Base-by-base conservation (phyloP, 305 asterid species). In the Solanum aculeatissimum region DNA sequence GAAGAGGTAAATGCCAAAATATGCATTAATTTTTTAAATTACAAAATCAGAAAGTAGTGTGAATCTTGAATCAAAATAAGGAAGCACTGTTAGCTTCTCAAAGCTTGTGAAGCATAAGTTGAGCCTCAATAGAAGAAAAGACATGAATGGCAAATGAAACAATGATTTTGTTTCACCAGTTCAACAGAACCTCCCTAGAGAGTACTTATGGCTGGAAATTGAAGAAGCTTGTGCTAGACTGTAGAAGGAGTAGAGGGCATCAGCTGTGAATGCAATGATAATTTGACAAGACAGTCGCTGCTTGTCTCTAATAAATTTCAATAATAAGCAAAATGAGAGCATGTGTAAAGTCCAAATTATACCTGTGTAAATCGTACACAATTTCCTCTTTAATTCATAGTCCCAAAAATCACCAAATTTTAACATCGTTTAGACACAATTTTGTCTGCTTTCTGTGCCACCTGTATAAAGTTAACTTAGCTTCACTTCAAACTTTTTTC, bases 1-100 rank as follows among this genome's bases (percentile, higher is more conserved):
- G 99, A 25, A 89, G 89, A 93, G 98, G 98, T 96, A 89, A 74
- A 70, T 32, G 11, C 53, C 29, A 29, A 77, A 77, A 77, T 16
- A 77, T 51, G 38, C 38, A 62, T 8, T n/a, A 1, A 43, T 29
- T 15, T 29, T 15, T 38, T 32, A 83, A 45, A 51, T 19, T 3
- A 4, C 32, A 51, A 45, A 15, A 14, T 7, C 19, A 15, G 62
- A 82, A 54, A 27, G 29, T 18, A 65, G 27, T 45, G 32, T 19
- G 2, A 23, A 77, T 27, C 4, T 58, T 84, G 51, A 11, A 19
- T 69, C 27, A 38, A 38, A 69, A 18, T 49, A 38, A 69, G 77
- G 77, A 69, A 69, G 27, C 16, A 69, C 27, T 38, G 6, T 9
- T 69, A 38, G 51, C 49, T 69, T 25, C 51, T 38, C 7, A 32